Percentiles rank a stretch among this genome's conserved stretches.
Evolutionary conservation across 2,329 filamentous ascomycete species (phyloP).

Genomic region (Emergomyces pasteurianus): DNA sequence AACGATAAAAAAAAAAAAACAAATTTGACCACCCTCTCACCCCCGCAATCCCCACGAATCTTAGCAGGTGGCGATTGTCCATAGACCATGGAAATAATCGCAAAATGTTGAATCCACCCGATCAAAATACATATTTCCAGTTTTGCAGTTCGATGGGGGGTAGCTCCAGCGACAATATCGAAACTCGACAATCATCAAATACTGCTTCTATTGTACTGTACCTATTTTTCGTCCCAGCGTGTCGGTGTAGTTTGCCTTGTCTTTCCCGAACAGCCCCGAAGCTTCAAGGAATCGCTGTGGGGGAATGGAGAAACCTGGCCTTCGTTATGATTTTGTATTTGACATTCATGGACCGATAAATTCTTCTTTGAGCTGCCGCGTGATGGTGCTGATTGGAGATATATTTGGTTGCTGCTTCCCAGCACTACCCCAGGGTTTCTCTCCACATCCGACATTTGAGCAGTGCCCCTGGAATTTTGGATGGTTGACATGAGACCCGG

Average conservation of each 20-base stretch:
- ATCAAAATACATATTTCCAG: too few species aligned
- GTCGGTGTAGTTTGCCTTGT: background rate
- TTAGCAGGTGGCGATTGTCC: too few species aligned
- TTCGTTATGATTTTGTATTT: background rate
- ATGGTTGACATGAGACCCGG: background rate
- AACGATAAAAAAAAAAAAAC: background rate
- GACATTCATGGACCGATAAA: background rate
- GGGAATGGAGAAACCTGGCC: background rate
- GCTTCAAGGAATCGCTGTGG: background rate
- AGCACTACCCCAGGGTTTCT: background rate
- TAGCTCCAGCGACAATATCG: too few species aligned
- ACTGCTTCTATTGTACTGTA: too few species aligned
- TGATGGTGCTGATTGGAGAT: background rate
- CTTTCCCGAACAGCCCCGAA: background rate
- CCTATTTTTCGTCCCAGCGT: background rate
- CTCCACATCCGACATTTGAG: background rate
- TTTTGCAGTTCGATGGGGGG: too few species aligned
- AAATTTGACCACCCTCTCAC: background rate
- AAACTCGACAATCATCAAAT: background rate
- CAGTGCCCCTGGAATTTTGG: background rate
- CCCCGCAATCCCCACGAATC: too few species aligned
- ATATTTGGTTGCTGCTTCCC: background rate
- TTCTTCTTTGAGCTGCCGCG: background rate
- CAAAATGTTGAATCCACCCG: too few species aligned
- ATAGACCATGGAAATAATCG: too few species aligned